Evolutionary conservation across 202 grass and related monocot genomes (phyloP).

Genomic region (Alloteropsis angusta): DNA sequence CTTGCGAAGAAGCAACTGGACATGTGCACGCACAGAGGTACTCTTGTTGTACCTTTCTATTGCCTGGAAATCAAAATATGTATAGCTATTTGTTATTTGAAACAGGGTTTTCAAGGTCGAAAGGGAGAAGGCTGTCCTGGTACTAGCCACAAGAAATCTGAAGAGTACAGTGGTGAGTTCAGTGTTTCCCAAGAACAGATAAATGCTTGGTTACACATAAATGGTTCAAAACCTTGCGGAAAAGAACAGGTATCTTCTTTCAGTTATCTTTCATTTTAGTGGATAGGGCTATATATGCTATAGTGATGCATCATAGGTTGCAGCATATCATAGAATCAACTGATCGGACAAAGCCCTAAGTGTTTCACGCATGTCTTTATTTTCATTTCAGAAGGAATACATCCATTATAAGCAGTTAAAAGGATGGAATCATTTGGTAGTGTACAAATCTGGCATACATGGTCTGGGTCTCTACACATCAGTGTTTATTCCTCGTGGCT

Average conservation of each 20-base stretch:
- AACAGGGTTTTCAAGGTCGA: constrained; percentile 67
- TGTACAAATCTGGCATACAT: constrained; percentile 94
- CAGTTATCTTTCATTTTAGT: not conserved
- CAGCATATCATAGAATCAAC: constrained; percentile 5
- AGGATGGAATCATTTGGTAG: constrained; percentile 80
- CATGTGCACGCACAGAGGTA: constrained; percentile 75
- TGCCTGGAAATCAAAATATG: not conserved
- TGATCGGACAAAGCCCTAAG: not conserved
- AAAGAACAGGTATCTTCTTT: constrained; percentile 35
- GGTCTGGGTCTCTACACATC: constrained; percentile 93
- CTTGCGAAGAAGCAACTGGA: constrained; percentile 36
- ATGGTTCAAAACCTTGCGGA: constrained; percentile 56
- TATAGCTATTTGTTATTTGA: constrained; percentile 11
- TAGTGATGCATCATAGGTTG: not conserved
- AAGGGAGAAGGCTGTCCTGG: constrained; percentile 40
- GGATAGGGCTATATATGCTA: not conserved
- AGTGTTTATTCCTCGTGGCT: constrained; percentile 62
- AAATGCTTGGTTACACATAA: constrained; percentile 88
- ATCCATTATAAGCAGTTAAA: constrained; percentile 61
- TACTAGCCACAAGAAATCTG: constrained; percentile 28
- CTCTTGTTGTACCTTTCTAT: constrained; percentile 12
- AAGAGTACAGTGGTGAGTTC: constrained; percentile 31
- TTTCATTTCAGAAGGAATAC: constrained; percentile 67
- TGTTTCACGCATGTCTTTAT: constrained; percentile 1
- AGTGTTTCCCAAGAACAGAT: constrained; percentile 89